Percentiles rank a stretch among this genome's conserved stretches.
phyloP scores from a whole-genome alignment of 192 early-diverging fungal genomes.

The Backusella mclennaniae region DNA sequence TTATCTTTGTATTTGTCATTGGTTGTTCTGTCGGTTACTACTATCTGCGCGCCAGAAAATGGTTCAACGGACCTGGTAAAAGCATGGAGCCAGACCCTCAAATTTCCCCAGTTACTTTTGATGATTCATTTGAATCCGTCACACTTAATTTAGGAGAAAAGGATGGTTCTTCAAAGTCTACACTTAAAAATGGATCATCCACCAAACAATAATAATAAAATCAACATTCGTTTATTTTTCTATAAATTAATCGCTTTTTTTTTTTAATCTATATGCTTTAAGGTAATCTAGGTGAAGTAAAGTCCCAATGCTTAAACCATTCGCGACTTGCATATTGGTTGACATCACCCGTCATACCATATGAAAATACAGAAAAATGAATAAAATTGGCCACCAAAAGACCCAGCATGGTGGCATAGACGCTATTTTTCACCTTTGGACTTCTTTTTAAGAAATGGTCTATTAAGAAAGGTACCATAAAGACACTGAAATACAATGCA shows the following conservation, averaged over 20 bases:
- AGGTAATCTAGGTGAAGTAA: constrained; percentile 26
- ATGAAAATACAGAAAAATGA: constrained; percentile 80
- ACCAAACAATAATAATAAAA: background rate
- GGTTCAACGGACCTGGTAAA: constrained; percentile 41
- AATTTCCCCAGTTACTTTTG: constrained; percentile 4
- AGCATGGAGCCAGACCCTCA: constrained; percentile 17
- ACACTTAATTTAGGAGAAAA: background rate
- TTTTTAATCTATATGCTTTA: background rate
- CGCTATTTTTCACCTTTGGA: background rate
- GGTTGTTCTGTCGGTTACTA: constrained; percentile 42
- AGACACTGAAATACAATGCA: constrained; percentile 91
- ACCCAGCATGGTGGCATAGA: constrained; percentile 36
- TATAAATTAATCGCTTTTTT: too few species aligned
- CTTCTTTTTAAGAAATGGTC: constrained; percentile 59
- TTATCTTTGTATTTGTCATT: constrained; percentile 45
- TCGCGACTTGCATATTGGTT: constrained; percentile 50
- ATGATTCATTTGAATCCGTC: constrained; percentile 7
- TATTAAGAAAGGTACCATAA: constrained; percentile 70
- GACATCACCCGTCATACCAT: constrained; percentile 76
- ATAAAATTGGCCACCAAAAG: constrained; percentile 50
- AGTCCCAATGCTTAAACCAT: constrained; percentile 83
- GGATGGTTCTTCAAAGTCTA: background rate
- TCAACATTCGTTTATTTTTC: too few species aligned
- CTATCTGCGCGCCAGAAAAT: constrained; percentile 39
- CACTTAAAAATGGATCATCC: background rate